Percentiles rank a stretch among this genome's conserved stretches.
These are phyloP conservation scores for Talaromyces thailandensis DNA, from an alignment of 495 filamentous ascomycete species.

Conservation along the genomic window DNA sequence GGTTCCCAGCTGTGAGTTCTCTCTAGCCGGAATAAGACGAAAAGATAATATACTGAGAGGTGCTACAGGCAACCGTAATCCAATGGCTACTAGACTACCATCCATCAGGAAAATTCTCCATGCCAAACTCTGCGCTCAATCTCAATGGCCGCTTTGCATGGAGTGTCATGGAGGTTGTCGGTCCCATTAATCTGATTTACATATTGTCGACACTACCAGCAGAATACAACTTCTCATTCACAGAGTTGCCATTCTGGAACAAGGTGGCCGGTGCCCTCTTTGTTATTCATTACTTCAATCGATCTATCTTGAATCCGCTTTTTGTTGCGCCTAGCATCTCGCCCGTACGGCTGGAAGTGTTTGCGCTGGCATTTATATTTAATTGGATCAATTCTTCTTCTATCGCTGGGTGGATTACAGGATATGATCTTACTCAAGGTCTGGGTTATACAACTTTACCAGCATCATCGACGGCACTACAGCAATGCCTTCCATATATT, in stretches of 20 bases:
- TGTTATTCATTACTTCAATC: conserved; percentile 78
- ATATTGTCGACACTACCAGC: conserved; percentile 58
- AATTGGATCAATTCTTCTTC: conserved; percentile 71
- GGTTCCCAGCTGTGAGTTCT: conserved; percentile 36
- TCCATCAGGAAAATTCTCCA: conserved; percentile 78
- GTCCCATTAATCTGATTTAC: conserved; percentile 69
- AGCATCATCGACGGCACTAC: conserved; percentile 5
- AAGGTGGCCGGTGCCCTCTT: conserved; percentile 25
- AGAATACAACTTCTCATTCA: conserved; percentile 8
- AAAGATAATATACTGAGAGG: neutral
- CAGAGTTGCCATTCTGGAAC: conserved; percentile 18
- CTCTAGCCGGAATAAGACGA: neutral
- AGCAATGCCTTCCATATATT: conserved; percentile 15
- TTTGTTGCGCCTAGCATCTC: conserved; percentile 84
- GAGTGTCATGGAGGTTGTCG: conserved; percentile 77
- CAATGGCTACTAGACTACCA: conserved; percentile 62
- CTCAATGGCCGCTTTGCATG: conserved; percentile 82
- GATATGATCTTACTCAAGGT: conserved; percentile 21
- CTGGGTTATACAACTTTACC: conserved; percentile 2
- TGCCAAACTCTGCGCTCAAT: conserved; percentile 57
- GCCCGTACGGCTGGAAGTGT: conserved; percentile 63
- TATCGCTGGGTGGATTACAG: conserved; percentile 69
- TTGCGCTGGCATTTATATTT: conserved; percentile 52
- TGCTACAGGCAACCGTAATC: conserved; percentile 39
- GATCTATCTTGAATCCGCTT: conserved; percentile 70